Evolutionary conservation across 495 filamentous ascomycete genomes (phyloP), one percentile per base, ranked within the genome.

Genomic region (Rhizodiscina lignyota): DNA sequence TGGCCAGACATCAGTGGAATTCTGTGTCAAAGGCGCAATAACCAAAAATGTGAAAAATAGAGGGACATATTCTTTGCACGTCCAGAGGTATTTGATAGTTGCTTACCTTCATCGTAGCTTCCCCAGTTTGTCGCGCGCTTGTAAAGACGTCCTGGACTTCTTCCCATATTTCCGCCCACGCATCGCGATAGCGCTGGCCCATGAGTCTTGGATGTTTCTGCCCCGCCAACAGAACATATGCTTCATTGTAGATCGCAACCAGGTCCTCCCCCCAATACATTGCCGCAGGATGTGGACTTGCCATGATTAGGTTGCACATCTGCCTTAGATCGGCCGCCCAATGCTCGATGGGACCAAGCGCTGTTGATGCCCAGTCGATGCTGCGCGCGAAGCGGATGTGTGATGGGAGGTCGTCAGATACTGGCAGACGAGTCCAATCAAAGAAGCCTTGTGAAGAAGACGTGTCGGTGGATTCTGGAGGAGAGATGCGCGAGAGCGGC

Each of bases 161-260:
- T 21, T 64, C 56, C 75, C 75, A 80, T 13, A 83, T 71, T 43
- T 81, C 77, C 2, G 57, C 35, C 77, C 77, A 83, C 5, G 65
- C 71, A 3, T 66, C 64, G 21, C 50, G 51, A 41, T 81, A 83
- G 32, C 56, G 62, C 42, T 67, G 58, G 5, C 77, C 77, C 77
- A 83, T 83, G 12, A 83, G 47, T 15, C 38, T 40, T 0, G 77
- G 77, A 43, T 83, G 77, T 42, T 81, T 81, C 40, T 73, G 57
- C 10, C 77, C 76, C 1, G 77, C 77, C 8, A 83, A 50, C 4
- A 67, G 40, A 20, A 77, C 66, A 50, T 81, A 81, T 10, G 76
- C 74, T 43, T 81, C 74, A 44, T 83, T 83, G 50, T 83, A 83
- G 24, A 83, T 74, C 13, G 73, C 68, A 16, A 72, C 63, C 23